Base-by-base conservation (phyloP, 345 rosid genomes). In the Mangifera indica region DNA sequence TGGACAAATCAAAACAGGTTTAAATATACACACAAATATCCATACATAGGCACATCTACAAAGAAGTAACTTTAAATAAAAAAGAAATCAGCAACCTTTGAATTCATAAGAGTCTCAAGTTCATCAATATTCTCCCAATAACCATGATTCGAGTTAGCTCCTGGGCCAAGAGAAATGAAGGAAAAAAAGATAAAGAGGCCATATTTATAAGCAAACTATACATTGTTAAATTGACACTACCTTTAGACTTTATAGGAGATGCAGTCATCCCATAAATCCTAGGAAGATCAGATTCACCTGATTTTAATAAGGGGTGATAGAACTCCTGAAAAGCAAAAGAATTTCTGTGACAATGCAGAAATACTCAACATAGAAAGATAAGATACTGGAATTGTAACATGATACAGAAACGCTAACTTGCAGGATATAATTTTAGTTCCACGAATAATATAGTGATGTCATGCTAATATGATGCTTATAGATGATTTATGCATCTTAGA, bases 191-290 rank as follows among this genome's bases (percentile, higher is more conserved):
- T 13, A 37, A 15, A 60, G 15, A 26, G 32, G 59, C 66, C 8
- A 37, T 48, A 10, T 45, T 15, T 8, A 20, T 45, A 34, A 56
- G 17, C 4, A 37, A 66, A 51, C 22, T n/a, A 68, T 4, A 51
- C 29, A 58, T 34, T 56, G 32, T 67, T 63, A 15, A 67, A 55
- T 74, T 72, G 21, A 69, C 46, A 42, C 48, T 75, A 92, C 98
- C 93, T 77, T 92, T 92, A 21, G 91, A 71, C 72, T 91, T 90
- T 62, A 95, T 90, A 24, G 80, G 99, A 58, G 98, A 95, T 44
- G 98, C 98, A 34, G 97, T 95, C 99, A 92, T 87, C 60, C 99
- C 99, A 63, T 89, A 82, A 78, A 95, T 88, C 81, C 92, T 78
- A 1, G 99, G 99, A 77, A 91, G 82, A 58, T 74, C 25, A 5